Evolutionary conservation across 2,329 filamentous ascomycete genomes (phyloP), one percentile per base, ranked within the genome.

Genomic region (Aspergillus japonicus): DNA sequence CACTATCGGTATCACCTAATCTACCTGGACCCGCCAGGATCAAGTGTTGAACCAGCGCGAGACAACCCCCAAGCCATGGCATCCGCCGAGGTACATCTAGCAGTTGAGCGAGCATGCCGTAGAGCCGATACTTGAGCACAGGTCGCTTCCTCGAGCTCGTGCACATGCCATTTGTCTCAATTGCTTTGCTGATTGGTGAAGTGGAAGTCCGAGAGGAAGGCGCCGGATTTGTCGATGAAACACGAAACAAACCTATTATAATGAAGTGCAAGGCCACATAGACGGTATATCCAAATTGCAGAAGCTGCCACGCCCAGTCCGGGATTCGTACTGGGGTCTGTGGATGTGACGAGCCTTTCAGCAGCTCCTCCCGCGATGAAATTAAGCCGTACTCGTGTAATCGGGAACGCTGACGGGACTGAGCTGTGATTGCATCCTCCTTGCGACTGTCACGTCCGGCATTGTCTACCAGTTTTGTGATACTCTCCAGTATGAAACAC

Each of bases 401-500:
- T 63, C 79, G 82, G 67, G 75, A 79, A 54, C 66, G 59, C 39
- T 66, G 64, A 56, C 57, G 71, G 35, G 75, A 62, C 56, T 73
- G 61, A 63, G 77, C 69, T 62, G 51, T 77, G 62, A 61, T 70
- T 65, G 56, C 47, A 35, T 70, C 64, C 57, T 61, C 58, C 44
- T 57, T 24, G 19, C 56, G 49, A 14, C 66, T 54, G 6, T 67
- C 60, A 48, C 63, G 59, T 66, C 75, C 75, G 64, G 83, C 70
- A 51, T 78, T 73, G 62, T 82, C 81, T 61, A 85, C 83, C 62
- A 89, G 77, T 71, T 94, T 96, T 66, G 88, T 89, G 62, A 96
- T 84, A 59, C 86, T 84, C 73, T 96, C 92, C 86, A 89, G 96
- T 66, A 98, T 77, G 70, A 97, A 84, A 91, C 91, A 96, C 24